Percentiles rank a stretch among this genome's conserved stretches.
These are phyloP conservation scores for Annona cherimola DNA, from an alignment of 164 flowering plant genomes.

Conservation along the genomic window DNA sequence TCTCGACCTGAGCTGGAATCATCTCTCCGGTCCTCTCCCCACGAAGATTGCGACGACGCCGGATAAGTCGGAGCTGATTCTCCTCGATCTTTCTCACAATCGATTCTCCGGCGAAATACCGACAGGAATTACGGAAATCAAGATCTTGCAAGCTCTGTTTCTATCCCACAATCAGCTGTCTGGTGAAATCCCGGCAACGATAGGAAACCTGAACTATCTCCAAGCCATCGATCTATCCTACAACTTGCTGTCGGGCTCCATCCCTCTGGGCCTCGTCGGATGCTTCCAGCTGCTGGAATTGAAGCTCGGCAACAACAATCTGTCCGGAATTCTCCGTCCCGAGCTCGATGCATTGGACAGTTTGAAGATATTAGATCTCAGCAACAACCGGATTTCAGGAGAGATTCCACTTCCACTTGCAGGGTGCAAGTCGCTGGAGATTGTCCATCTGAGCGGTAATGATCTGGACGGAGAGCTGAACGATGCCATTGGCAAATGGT, in stretches of 20 bases:
- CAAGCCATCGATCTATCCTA: constrained; percentile 85
- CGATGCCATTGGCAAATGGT: constrained; percentile 83
- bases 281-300: constrained; percentile 84
- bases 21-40: constrained; percentile 69
- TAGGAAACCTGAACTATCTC: constrained; percentile 85
- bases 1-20: constrained; percentile 77
- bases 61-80: constrained; percentile 66
- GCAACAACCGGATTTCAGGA: constrained; percentile 75
- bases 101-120: constrained; percentile 75
- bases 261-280: constrained; percentile 81
- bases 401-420: constrained; percentile 89
- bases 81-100: constrained; percentile 79
- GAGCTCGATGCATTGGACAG: constrained; percentile 90
- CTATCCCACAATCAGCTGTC: constrained; percentile 69
- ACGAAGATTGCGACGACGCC: constrained; percentile 42
- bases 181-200: constrained; percentile 75
- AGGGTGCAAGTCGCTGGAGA: constrained; percentile 84
- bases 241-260: constrained; percentile 67
- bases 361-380: constrained; percentile 69
- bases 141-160: constrained; percentile 74
- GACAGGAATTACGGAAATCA: constrained; percentile 58
- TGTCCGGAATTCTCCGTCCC: constrained; percentile 78
- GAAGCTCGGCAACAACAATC: constrained; percentile 69
- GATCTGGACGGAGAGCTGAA: constrained; percentile 64
- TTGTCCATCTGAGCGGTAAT: constrained; percentile 83